phyloP scores from a whole-genome alignment of 805 yeast genomes.

The Maudiozyma turicensis region DNA sequence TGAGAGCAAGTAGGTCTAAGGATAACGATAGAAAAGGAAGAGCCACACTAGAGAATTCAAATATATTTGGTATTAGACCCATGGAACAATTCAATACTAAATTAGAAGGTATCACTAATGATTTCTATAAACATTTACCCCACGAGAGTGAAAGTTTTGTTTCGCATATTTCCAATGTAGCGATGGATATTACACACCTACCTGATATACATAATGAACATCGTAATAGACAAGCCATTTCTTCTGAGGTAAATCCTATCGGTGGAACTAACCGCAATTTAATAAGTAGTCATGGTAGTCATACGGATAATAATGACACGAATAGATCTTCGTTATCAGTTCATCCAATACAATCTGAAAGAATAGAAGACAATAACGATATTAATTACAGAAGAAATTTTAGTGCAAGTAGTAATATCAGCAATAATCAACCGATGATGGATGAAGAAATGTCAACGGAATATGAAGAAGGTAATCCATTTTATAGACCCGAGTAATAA shows the following conservation, averaged over 20 bases:
- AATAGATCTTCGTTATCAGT: background rate
- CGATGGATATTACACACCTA: background rate
- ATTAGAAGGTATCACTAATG: background rate
- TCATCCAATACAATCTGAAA: background rate
- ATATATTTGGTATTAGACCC: background rate
- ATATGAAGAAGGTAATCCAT: background rate
- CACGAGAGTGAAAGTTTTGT: background rate
- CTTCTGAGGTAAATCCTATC: no score
- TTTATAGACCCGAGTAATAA: no score
- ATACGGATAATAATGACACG: background rate
- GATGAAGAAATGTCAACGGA: background rate
- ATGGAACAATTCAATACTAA: background rate
- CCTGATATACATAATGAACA: no score
- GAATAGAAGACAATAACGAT: background rate
- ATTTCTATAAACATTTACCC: background rate
- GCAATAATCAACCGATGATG: background rate
- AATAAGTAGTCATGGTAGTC: background rate
- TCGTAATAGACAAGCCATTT: no score
- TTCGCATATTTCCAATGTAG: background rate
- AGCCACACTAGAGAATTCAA: background rate
- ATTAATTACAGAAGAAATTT: background rate
- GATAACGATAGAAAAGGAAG: background rate
- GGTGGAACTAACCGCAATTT: background rate
- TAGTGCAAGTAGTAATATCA: background rate
- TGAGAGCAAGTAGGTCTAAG: conserved; percentile 1